Evolutionary conservation across 2,329 filamentous ascomycete genomes (phyloP).

Genomic region (Monilinia aucupariae): DNA sequence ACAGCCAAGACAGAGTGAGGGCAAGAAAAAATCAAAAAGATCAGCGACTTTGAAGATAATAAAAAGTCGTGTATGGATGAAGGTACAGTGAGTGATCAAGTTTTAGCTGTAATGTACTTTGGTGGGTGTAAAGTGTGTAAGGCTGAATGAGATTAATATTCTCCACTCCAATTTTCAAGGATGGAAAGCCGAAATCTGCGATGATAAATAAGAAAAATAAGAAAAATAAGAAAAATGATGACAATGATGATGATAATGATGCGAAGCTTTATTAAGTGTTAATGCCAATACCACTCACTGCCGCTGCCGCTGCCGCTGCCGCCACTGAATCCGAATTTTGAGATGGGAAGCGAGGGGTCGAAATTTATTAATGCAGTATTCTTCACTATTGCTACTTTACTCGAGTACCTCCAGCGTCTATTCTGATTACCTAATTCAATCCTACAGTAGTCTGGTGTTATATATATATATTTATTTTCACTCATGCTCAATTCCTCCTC

Average conservation of each 20-base stretch:
- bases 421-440: too few species aligned
- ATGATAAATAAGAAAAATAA: too few species aligned
- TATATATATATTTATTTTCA: too few species aligned
- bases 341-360: slow-evolving; percentile 1
- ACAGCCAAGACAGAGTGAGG: neutral
- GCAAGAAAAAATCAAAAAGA: neutral
- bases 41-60: neutral
- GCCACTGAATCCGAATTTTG: neutral
- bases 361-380: too few species aligned
- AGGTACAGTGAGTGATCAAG: neutral
- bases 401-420: too few species aligned
- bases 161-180: slow-evolving; percentile 7
- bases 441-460: too few species aligned
- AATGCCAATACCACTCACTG: neutral
- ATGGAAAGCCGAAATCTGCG: slow-evolving; percentile 3
- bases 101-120: too few species aligned
- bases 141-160: slow-evolving; percentile 14
- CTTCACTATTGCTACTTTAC: too few species aligned
- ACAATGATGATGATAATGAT: too few species aligned
- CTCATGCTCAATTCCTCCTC: too few species aligned
- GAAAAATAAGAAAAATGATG: too few species aligned
- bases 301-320: neutral
- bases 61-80: neutral
- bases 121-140: neutral
- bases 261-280: slow-evolving; percentile 13